These are phyloP conservation scores for Spergularia bocconei DNA, from an alignment of 148 eudicot genomes.

Conservation along the genomic window DNA sequence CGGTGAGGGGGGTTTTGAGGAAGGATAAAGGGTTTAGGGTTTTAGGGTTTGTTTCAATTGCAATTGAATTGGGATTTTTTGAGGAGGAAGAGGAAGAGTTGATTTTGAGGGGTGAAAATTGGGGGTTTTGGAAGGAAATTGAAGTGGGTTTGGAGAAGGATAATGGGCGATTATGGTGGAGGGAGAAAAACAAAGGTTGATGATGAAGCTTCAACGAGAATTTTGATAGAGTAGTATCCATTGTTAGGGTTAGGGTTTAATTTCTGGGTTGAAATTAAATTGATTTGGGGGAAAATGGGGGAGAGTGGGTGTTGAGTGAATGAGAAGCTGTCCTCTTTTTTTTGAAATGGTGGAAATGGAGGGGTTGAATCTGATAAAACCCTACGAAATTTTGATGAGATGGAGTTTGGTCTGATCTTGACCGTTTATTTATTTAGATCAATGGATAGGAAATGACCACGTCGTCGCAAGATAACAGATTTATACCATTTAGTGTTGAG, in stretches of 20 bases:
- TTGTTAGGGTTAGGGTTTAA: constrained; percentile 18
- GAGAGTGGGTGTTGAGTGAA: not conserved
- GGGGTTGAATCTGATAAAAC: not conserved
- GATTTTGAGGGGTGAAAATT: constrained; percentile 14
- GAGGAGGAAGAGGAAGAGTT: constrained; percentile 15
- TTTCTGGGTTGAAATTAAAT: not conserved
- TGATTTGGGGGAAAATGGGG: constrained; percentile 1
- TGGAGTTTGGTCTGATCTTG: not conserved
- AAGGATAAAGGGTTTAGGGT: constrained; percentile 29
- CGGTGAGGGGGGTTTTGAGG: constrained; percentile 45
- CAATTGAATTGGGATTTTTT: not conserved
- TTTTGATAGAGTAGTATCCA: constrained; percentile 35
- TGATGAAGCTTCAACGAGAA: constrained; percentile 19
- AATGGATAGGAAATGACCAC: not conserved
- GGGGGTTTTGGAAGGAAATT: constrained; percentile 34
- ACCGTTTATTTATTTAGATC: too few species aligned
- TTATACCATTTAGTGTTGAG: too few species aligned
- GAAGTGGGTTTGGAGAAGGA: constrained; percentile 33
- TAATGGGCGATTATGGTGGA: constrained; percentile 36
- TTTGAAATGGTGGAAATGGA: not conserved
- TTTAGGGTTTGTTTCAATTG: not conserved
- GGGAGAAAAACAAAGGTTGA: constrained; percentile 23
- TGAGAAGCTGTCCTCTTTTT: too few species aligned
- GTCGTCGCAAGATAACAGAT: too few species aligned
- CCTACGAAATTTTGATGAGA: not conserved